Evolutionary conservation across 768 basidiomycete genomes (phyloP).

Genomic region (Artomyces pyxidatus): DNA sequence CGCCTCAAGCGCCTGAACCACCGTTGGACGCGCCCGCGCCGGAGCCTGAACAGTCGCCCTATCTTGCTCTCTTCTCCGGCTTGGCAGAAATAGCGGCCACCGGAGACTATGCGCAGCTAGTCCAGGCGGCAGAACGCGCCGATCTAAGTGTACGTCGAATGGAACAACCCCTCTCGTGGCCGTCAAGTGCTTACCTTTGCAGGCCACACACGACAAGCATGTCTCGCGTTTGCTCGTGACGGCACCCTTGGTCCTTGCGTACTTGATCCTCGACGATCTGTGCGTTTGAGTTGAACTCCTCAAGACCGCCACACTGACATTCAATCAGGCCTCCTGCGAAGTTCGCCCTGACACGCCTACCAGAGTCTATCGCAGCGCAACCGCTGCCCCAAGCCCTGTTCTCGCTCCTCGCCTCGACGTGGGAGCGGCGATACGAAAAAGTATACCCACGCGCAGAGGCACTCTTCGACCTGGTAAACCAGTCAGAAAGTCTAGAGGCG

Average conservation of each 20-base stretch:
- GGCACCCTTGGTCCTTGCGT: slow-evolving; percentile 54
- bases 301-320: background rate
- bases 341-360: slow-evolving; percentile 48
- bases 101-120: slow-evolving; percentile 35
- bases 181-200: too few relatives aligned
- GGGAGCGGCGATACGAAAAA: slow-evolving; percentile 45
- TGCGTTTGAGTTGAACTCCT: slow-evolving; percentile 24
- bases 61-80: slow-evolving; percentile 2
- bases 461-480: slow-evolving; percentile 33
- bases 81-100: slow-evolving; percentile 32
- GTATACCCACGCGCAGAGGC: slow-evolving; percentile 43
- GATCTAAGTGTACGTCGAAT: slow-evolving; percentile 48
- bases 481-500: slow-evolving; percentile 37
- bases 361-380: slow-evolving; percentile 34
- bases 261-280: slow-evolving; percentile 59
- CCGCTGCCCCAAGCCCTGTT: slow-evolving; percentile 41
- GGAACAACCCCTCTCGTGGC: too few relatives aligned
- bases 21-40: too few relatives aligned
- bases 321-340: slow-evolving; percentile 47
- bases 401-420: slow-evolving; percentile 40
- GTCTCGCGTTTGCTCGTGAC: slow-evolving; percentile 37
- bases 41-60: slow-evolving; percentile 1
- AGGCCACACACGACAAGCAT: slow-evolving; percentile 20
- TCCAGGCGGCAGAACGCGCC: slow-evolving; percentile 38
- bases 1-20: background rate